A percentile compares a stretch with the other conserved stretches of the same genome.
phyloP scores from a whole-genome alignment of 352 stramenopile species.

The Globisporangium uncinulatum region DNA sequence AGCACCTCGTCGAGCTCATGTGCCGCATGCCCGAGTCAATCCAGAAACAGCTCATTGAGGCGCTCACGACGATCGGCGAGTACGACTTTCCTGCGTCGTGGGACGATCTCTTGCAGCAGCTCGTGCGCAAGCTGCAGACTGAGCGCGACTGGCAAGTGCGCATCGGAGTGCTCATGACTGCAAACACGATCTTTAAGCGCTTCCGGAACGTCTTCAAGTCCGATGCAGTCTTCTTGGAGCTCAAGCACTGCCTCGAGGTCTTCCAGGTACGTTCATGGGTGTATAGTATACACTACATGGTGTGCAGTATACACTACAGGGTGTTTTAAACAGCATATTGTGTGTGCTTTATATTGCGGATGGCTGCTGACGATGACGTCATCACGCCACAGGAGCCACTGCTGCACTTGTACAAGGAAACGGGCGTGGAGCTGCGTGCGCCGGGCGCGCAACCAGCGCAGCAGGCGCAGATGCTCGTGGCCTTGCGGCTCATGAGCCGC shows the following conservation, averaged over 20 bases:
- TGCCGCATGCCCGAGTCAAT: slow-evolving; percentile 91
- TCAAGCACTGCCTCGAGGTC: slow-evolving; percentile 93
- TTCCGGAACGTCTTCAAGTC: slow-evolving; percentile 95
- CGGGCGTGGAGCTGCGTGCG: slow-evolving; percentile 39
- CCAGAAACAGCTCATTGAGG: slow-evolving; percentile 95
- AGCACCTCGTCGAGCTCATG: slow-evolving; percentile 99
- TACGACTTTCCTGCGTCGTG: slow-evolving; percentile 98
- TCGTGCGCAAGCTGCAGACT: slow-evolving; percentile 91
- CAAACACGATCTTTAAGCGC: slow-evolving; percentile 98
- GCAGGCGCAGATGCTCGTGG: slow-evolving; percentile 65
- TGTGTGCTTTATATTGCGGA: neutral
- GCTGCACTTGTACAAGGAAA: slow-evolving; percentile 74
- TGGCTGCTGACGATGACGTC: slow-evolving; percentile 7
- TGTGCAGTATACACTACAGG: neutral
- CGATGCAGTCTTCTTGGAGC: slow-evolving; percentile 93
- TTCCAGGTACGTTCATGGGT: slow-evolving; percentile 70
- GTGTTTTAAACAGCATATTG: no score
- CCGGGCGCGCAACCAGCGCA: slow-evolving; percentile 32
- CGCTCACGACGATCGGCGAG: slow-evolving; percentile 95
- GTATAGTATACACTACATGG: slow-evolving; percentile 4
- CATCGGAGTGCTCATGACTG: slow-evolving; percentile 95
- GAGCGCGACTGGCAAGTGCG: slow-evolving; percentile 89
- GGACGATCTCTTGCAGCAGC: slow-evolving; percentile 90
- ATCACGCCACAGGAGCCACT: slow-evolving; percentile 39
- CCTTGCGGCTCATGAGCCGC: slow-evolving; percentile 90